Evolutionary conservation across 129 eudicot genomes (phyloP), one percentile per base, ranked within the genome.

Genomic region (Centrapalus pauciflorus): DNA sequence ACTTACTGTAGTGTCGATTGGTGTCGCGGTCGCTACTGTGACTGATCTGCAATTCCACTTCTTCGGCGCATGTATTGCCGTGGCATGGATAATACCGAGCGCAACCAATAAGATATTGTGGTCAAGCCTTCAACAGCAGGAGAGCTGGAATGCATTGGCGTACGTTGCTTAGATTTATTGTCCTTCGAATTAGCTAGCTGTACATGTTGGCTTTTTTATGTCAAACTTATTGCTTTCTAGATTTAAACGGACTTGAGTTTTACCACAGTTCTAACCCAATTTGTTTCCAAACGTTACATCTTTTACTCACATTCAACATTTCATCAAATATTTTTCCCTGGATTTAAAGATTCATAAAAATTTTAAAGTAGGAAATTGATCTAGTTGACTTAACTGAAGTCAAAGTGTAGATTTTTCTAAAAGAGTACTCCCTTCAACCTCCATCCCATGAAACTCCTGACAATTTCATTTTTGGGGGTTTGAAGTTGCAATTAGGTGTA

Each of bases 41-140:
- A 92, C 98, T 9, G 98, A 92, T 83, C 77, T 92, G 79, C 96
- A 92, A 71, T 92, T 92, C 74, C 98, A 92, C 55, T 85, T 92
- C 46, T 92, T 88, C 56, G 98, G 98, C 66, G 96, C 98, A 13
- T 92, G 98, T 80, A 81, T 92, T 65, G 98, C 98, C 5, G 85
- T 92, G 58, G 98, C 96, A 20, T 92, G 98, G 98, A 92, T 88
- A 60, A 65, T 92, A 55, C 98, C 98, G 9, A 92, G 98, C 78
- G 98, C 98, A 2, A 86, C 88, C 19, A 92, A 92, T 78, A 92
- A 92, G 69, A 92, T 92, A 72, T 13, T 91, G 51, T 92, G 98
- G 98, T 92, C 98, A 69, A 92, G 83, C 76, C 95, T 92, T 82
- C 98, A 92, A 76, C 96, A 92, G 69, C 96, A 85, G 55, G 96